Evolutionary conservation across 2,329 filamentous ascomycete species (phyloP).

Genomic region (Pyrenochaeta sp.): DNA sequence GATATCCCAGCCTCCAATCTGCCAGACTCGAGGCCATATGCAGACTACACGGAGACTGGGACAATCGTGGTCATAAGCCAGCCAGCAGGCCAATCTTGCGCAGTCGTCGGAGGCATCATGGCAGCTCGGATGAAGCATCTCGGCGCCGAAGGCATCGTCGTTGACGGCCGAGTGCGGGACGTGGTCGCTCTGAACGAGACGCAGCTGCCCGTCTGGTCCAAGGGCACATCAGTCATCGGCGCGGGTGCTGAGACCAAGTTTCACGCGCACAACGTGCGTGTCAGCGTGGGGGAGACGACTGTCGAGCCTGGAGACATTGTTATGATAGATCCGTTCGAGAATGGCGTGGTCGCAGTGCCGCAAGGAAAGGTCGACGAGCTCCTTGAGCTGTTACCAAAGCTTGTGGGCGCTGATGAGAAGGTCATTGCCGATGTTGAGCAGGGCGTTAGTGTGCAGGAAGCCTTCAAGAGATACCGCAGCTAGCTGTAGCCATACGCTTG

Average conservation of each 20-base stretch:
- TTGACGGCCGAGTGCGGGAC: slow-evolving; percentile 74
- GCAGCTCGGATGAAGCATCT: slow-evolving; percentile 72
- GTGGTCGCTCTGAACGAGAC: slow-evolving; percentile 66
- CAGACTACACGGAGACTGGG: slow-evolving; percentile 67
- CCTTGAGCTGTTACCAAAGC: slow-evolving; percentile 62
- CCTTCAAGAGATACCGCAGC: slow-evolving; percentile 66
- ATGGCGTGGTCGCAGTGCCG: slow-evolving; percentile 73
- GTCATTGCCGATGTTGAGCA: slow-evolving; percentile 66
- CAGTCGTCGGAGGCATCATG: slow-evolving; percentile 80
- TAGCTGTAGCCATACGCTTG: slow-evolving; percentile 11
- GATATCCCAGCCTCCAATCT: slow-evolving; percentile 39
- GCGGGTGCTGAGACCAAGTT: slow-evolving; percentile 65
- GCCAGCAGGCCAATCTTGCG: slow-evolving; percentile 70
- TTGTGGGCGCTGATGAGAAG: slow-evolving; percentile 54
- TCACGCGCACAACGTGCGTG: slow-evolving; percentile 59
- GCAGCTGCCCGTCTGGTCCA: slow-evolving; percentile 67
- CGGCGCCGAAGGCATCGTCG: slow-evolving; percentile 68
- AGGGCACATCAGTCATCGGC: slow-evolving; percentile 66
- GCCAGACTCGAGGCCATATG: slow-evolving; percentile 66
- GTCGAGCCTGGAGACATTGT: slow-evolving; percentile 67
- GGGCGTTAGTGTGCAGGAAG: slow-evolving; percentile 70
- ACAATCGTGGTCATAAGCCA: slow-evolving; percentile 74
- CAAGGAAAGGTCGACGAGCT: slow-evolving; percentile 66
- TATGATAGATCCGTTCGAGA: slow-evolving; percentile 72
- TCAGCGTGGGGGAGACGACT: slow-evolving; percentile 49